A percentile compares a stretch with the other conserved stretches of the same genome.
These are phyloP conservation scores for Vitis riparia DNA, from an alignment of 164 flowering plant species.

Conservation along the genomic window DNA sequence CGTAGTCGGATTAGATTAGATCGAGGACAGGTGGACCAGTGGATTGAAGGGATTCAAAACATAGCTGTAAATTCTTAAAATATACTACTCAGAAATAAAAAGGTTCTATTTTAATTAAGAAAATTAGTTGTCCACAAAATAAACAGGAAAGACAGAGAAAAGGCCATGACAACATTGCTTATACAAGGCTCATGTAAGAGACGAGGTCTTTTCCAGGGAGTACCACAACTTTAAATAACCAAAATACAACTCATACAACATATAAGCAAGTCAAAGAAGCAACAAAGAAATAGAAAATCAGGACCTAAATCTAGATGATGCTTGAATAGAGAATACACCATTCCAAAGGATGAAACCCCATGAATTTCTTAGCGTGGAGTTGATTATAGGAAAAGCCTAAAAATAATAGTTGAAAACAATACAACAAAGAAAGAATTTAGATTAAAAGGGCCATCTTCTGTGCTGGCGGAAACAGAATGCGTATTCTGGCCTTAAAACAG, in stretches of 20 bases:
- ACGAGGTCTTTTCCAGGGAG: background rate
- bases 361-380: too few relatives aligned
- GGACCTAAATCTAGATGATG: too few relatives aligned
- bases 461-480: too few relatives aligned
- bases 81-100: background rate
- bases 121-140: background rate
- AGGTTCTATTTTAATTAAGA: background rate
- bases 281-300: too few relatives aligned
- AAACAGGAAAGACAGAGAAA: background rate
- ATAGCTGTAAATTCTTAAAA: background rate
- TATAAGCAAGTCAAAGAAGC: too few relatives aligned
- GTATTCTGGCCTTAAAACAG: too few relatives aligned
- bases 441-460: too few relatives aligned
- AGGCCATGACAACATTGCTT: background rate
- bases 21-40: background rate
- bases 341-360: too few relatives aligned
- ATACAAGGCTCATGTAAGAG: constrained; percentile 15
- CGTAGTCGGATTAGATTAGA: constrained; percentile 2
- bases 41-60: background rate
- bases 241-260: background rate
- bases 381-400: too few relatives aligned
- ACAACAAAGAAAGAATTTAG: too few relatives aligned
- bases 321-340: too few relatives aligned
- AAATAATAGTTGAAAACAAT: too few relatives aligned
- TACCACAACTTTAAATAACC: background rate